phyloP scores from a whole-genome alignment of 2,329 filamentous ascomycete genomes.

The Orbilia oligospora region DNA sequence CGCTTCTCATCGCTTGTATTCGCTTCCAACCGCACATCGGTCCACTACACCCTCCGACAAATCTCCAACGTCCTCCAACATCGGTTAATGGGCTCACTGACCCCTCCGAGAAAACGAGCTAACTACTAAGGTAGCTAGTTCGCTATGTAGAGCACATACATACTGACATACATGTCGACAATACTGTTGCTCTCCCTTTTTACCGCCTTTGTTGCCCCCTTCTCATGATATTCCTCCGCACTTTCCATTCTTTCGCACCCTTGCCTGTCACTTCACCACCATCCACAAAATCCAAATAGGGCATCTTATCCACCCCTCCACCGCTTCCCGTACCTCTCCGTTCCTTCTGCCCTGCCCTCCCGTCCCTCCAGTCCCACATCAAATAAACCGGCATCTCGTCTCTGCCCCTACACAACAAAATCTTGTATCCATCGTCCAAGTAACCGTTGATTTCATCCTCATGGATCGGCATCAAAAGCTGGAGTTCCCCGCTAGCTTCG shows the following conservation, averaged over 20 bases:
- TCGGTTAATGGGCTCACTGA: conserved; percentile 35
- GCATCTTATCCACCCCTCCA: conserved; percentile 66
- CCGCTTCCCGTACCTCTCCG: conserved; percentile 51
- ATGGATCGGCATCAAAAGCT: conserved; percentile 76
- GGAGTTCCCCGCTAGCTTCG: conserved; percentile 70
- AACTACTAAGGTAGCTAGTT: too few relatives aligned
- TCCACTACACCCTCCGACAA: neutral
- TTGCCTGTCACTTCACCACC: conserved; percentile 73
- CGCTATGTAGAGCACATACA: too few relatives aligned
- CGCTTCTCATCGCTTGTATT: conserved; percentile 59
- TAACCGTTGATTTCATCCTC: conserved; percentile 66
- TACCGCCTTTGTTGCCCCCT: conserved; percentile 53
- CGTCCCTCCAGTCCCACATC: conserved; percentile 63
- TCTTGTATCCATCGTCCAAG: conserved; percentile 68
- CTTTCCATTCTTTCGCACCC: conserved; percentile 76
- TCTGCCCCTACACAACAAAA: conserved; percentile 78
- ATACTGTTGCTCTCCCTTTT: neutral
- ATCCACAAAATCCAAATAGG: conserved; percentile 75
- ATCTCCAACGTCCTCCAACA: conserved; percentile 4
- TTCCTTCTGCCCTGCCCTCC: conserved; percentile 36
- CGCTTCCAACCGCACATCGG: conserved; percentile 54
- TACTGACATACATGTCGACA: neutral
- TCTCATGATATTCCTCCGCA: conserved; percentile 68
- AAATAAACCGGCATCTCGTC: conserved; percentile 79
- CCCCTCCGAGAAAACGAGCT: neutral